These are phyloP conservation scores for Gossypium longicalyx DNA, from an alignment of 345 rosid genomes.

Conservation along the genomic window DNA sequence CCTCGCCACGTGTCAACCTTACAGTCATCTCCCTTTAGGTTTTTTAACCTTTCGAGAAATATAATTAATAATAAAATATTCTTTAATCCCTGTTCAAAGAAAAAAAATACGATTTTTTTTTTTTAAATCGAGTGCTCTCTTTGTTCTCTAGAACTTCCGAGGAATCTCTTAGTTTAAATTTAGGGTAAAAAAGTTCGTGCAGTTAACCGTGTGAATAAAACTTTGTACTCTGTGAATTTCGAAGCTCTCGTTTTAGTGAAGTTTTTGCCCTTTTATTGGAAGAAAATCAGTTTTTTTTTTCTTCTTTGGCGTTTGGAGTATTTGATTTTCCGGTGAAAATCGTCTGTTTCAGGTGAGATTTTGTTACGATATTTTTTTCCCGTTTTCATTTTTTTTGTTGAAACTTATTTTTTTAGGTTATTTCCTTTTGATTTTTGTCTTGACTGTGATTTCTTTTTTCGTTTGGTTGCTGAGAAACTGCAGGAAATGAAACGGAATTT, in stretches of 20 bases:
- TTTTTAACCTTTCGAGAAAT: constrained; percentile 25
- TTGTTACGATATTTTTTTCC: neutral
- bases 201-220: neutral
- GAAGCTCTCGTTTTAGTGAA: neutral
- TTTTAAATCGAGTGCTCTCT: constrained; percentile 17
- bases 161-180: constrained; percentile 10
- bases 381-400: neutral
- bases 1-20: constrained; percentile 51
- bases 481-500: constrained; percentile 3
- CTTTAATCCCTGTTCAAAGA: neutral
- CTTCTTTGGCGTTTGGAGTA: constrained; percentile 3
- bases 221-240: constrained; percentile 15
- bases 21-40: constrained; percentile 21
- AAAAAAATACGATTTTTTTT: neutral
- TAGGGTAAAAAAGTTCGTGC: constrained; percentile 13
- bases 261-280: neutral
- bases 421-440: neutral
- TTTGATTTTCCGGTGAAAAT: constrained; percentile 13
- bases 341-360: constrained; percentile 31
- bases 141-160: constrained; percentile 42
- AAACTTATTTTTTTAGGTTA: neutral
- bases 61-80: constrained; percentile 13
- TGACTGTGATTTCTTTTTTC: neutral
- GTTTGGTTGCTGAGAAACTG: constrained; percentile 24
- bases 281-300: constrained; percentile 16